Evolutionary conservation across 129 eudicot species (phyloP).

Genomic region (Cynara cardunculus): DNA sequence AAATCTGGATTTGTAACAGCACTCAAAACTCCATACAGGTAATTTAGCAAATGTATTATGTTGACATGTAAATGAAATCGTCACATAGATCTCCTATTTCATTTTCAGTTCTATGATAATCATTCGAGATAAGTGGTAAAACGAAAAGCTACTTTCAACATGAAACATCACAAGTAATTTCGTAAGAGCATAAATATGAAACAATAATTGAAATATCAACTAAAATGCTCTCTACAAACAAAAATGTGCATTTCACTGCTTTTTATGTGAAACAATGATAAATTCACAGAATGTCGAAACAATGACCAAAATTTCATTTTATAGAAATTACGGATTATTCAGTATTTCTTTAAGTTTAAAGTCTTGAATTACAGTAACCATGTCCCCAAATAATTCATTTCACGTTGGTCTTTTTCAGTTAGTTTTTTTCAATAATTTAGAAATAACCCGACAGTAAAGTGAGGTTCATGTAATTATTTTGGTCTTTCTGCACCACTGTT

Average conservation of each 20-base stretch:
- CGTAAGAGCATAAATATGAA: too few species aligned
- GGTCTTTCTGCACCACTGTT: background rate
- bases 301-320: background rate
- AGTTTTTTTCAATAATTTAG: background rate
- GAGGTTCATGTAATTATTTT: background rate
- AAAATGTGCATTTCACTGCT: background rate
- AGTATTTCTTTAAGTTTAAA: too few species aligned
- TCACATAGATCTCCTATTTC: background rate
- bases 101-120: background rate
- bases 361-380: too few species aligned
- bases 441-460: background rate
- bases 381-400: too few species aligned
- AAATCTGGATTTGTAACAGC: constrained; percentile 32
- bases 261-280: background rate
- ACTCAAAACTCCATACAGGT: constrained; percentile 32
- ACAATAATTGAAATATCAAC: background rate
- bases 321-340: too few species aligned
- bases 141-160: background rate
- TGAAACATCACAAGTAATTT: too few species aligned
- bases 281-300: background rate
- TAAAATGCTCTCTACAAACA: background rate
- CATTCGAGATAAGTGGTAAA: background rate
- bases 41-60: background rate
- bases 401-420: background rate
- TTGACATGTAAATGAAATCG: background rate